Evolutionary conservation across 306 rosid species (phyloP).

Genomic region (Dalbergia cochinchinensis): DNA sequence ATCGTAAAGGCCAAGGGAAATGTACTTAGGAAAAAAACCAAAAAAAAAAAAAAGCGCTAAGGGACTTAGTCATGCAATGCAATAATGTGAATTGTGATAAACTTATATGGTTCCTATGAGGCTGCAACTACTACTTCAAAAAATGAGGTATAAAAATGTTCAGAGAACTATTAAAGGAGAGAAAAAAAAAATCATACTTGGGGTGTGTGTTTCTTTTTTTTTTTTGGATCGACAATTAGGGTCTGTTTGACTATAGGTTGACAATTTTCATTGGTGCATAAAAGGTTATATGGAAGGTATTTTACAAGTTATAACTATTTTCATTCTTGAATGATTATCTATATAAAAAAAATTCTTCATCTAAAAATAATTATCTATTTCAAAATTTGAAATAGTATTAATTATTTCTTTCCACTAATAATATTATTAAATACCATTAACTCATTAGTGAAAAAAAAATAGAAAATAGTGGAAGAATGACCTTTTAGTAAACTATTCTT

Average conservation of each 20-base stretch:
- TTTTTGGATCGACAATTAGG: too few species aligned
- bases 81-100: constrained; percentile 13
- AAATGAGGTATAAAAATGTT: neutral
- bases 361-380: too few species aligned
- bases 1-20: neutral
- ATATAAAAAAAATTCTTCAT: too few species aligned
- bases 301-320: neutral
- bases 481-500: too few species aligned
- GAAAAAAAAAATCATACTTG: neutral
- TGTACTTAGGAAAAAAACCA: too few species aligned
- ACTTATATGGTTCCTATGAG: neutral
- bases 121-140: neutral
- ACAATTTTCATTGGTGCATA: neutral
- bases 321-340: too few species aligned
- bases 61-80: neutral
- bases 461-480: too few species aligned
- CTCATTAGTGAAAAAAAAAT: too few species aligned
- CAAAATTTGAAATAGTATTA: too few species aligned
- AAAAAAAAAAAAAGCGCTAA: neutral
- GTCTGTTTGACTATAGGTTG: too few species aligned
- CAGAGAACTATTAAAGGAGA: constrained; percentile 3
- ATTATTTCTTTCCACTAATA: too few species aligned
- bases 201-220: too few species aligned
- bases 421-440: neutral
- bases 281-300: constrained; percentile 8